Evolutionary conservation across 2,329 filamentous ascomycete species (phyloP).

Genomic region (Pseudocercospora vitis): DNA sequence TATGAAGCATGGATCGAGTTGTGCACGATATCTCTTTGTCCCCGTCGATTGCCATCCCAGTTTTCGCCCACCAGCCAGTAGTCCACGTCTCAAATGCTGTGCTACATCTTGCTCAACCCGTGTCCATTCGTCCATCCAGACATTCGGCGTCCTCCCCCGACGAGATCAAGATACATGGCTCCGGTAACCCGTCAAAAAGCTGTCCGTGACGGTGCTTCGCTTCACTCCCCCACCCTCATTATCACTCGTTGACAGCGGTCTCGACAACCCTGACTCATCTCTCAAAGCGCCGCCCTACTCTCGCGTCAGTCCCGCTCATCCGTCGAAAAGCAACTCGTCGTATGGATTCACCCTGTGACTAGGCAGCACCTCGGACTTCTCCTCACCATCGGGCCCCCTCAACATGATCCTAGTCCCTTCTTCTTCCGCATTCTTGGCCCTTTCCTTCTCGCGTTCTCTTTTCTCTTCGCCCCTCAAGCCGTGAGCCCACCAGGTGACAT

Average conservation of each 20-base stretch:
- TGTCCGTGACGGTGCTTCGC: slow-evolving; percentile 3
- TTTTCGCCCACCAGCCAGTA: too few relatives aligned
- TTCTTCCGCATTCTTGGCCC: not conserved
- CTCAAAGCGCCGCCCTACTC: not conserved
- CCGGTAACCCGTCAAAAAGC: slow-evolving; percentile 4
- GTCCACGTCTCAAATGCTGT: too few relatives aligned
- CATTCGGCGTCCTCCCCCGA: too few relatives aligned
- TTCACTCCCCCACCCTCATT: not conserved
- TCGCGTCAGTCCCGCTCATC: not conserved
- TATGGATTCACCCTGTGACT: slow-evolving; percentile 3
- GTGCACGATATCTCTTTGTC: not conserved
- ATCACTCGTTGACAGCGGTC: not conserved
- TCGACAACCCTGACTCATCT: not conserved
- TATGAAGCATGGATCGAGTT: not conserved
- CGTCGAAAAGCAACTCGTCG: not conserved
- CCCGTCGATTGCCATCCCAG: not conserved
- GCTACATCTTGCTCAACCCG: too few relatives aligned
- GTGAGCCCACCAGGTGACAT: slow-evolving; percentile 35
- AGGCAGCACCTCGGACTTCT: not conserved
- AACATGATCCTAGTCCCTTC: slow-evolving; percentile 7
- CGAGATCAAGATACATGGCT: slow-evolving; percentile 4
- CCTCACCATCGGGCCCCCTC: not conserved
- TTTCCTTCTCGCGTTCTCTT: slow-evolving; percentile 9
- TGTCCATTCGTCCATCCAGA: too few relatives aligned
- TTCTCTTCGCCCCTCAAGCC: slow-evolving; percentile 14